These are phyloP conservation scores for Chrysoporthe puriensis DNA, from an alignment of 2,329 filamentous ascomycete genomes.

Conservation along the genomic window DNA sequence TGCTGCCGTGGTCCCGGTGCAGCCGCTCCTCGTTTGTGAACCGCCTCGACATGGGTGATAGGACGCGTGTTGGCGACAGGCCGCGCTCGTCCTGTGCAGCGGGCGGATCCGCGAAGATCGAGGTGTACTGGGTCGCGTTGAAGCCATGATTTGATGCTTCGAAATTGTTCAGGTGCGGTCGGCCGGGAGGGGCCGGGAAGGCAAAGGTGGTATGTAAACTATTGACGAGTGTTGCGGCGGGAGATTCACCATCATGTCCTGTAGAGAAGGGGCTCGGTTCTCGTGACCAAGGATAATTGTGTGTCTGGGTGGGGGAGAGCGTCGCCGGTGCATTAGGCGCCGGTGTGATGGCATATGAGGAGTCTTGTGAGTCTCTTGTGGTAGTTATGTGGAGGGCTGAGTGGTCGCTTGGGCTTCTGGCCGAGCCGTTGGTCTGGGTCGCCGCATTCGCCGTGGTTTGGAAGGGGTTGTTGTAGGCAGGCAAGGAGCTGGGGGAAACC, in stretches of 20 bases:
- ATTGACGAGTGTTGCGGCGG: slow-evolving; percentile 14
- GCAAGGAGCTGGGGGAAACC: slow-evolving; percentile 20
- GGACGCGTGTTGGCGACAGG: slow-evolving; percentile 12
- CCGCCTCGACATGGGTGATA: slow-evolving; percentile 11
- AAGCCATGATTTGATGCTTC: slow-evolving; percentile 19
- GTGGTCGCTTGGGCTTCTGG: slow-evolving; percentile 13
- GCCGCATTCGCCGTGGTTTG: slow-evolving; percentile 27
- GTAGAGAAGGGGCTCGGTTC: slow-evolving; percentile 17
- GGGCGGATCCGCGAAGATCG: slow-evolving; percentile 18
- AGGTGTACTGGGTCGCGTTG: slow-evolving; percentile 27
- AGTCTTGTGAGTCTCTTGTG: slow-evolving; percentile 29
- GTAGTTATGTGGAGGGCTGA: slow-evolving; percentile 9
- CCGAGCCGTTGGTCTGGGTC: slow-evolving; percentile 30
- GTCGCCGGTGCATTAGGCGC: slow-evolving; percentile 19
- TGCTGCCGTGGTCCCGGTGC: slow-evolving; percentile 1
- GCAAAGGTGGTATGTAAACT: background rate
- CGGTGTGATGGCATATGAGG: slow-evolving; percentile 23
- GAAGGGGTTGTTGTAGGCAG: slow-evolving; percentile 29
- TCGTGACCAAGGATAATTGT: slow-evolving; percentile 26
- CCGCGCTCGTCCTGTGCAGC: slow-evolving; percentile 14
- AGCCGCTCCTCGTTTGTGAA: slow-evolving; percentile 8
- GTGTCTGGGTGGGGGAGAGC: slow-evolving; percentile 21
- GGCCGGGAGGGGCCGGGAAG: background rate
- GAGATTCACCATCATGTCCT: background rate
- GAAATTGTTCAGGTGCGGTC: slow-evolving; percentile 9